These are phyloP conservation scores for Fusarium graminum DNA, from an alignment of 2,329 filamentous ascomycete species.

Conservation along the genomic window DNA sequence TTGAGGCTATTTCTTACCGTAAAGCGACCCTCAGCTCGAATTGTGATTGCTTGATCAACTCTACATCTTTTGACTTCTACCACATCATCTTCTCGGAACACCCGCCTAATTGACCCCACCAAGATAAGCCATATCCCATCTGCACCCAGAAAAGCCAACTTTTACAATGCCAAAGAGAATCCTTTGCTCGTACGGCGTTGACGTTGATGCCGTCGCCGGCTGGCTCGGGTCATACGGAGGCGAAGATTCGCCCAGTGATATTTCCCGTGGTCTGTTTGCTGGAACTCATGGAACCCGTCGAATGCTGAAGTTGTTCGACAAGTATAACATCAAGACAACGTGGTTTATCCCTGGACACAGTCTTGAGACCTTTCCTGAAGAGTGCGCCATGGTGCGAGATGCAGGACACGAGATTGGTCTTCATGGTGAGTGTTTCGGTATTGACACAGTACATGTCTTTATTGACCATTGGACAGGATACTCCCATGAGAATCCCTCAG, in stretches of 20 bases:
- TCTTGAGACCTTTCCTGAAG: slow-evolving; percentile 63
- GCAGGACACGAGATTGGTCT: slow-evolving; percentile 65
- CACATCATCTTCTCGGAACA: too few relatives aligned
- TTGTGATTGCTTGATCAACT: background rate
- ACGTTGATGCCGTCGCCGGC: slow-evolving; percentile 81
- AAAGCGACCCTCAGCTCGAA: background rate
- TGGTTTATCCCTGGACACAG: slow-evolving; percentile 66
- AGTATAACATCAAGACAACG: slow-evolving; percentile 76
- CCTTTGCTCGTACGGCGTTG: slow-evolving; percentile 69
- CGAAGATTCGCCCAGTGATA: slow-evolving; percentile 72
- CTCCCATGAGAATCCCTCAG: slow-evolving; percentile 78
- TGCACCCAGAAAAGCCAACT: too few relatives aligned
- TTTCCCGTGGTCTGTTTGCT: slow-evolving; percentile 66
- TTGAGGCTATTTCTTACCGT: background rate
- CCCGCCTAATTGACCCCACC: background rate
- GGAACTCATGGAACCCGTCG: slow-evolving; percentile 75
- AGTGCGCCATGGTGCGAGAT: slow-evolving; percentile 59
- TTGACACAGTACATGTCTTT: fast-evolving
- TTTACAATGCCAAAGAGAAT: slow-evolving; percentile 15
- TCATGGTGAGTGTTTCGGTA: slow-evolving; percentile 59
- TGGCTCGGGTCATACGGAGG: slow-evolving; percentile 83
- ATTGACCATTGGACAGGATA: slow-evolving; percentile 59
- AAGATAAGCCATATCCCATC: background rate
- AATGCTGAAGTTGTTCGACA: slow-evolving; percentile 77
- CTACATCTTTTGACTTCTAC: background rate